Evolutionary conservation across 2,329 filamentous ascomycete genomes (phyloP), one percentile per base, ranked within the genome.

Genomic region (Lecanosticta acicola): DNA sequence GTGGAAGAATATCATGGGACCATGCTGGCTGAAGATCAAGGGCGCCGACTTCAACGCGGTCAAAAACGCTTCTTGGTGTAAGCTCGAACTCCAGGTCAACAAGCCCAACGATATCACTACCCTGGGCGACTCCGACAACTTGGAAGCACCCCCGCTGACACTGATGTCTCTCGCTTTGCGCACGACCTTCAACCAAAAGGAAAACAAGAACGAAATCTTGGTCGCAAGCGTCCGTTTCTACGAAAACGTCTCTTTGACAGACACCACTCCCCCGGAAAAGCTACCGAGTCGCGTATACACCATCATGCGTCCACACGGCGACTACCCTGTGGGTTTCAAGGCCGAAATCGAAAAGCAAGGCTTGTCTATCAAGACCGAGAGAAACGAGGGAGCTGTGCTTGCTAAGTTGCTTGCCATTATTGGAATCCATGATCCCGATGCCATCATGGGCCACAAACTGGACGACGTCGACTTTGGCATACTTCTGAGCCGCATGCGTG

Each of bases 1-100:
- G 3, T 96, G 90, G 86, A 97, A 96, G 71, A 94, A 95, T 63
- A 87, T 98, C 58, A 98, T 96, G 91, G 93, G 93, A 1, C 93
- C 93, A 21, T 97, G 93, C 66, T 98, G 93, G 93, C 78, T 98
- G 37, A 90, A 84, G 63, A 93, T 98, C 45, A 79, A 89, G 55
- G 84, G 85, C 55, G 86, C 86, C 21, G 83, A 96, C 65, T 96
- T 94, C 63, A 77, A 78, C 14, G 75, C 85, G 4, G 76, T 97
- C 56, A 91, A 88, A 67, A 96, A 96, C 59, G 86, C 89, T 9
- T 98, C 93, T 0, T 93, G 94, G 79, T 96, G 93, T 75, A 97
- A 96, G 68, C 80, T 98, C 9, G 93, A 98, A 68, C 82, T 94
- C 39, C 78, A 85, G 58, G 85, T 89, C 38, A 77, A 79, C 29